These are phyloP conservation scores for Blumeria hordei DNA, from an alignment of 2,329 filamentous ascomycete species.

Conservation along the genomic window DNA sequence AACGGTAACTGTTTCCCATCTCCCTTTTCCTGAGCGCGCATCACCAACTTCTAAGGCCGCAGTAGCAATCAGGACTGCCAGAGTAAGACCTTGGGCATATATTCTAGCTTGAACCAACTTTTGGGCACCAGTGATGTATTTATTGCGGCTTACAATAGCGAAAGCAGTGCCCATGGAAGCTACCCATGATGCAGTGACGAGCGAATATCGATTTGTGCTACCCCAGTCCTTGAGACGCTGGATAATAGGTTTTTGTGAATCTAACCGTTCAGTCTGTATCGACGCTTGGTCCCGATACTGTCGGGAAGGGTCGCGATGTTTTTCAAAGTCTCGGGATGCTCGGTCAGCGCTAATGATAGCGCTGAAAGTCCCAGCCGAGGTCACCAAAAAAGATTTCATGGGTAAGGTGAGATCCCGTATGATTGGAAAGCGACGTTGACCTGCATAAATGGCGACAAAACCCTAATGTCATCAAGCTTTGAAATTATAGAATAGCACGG, in stretches of 20 bases:
- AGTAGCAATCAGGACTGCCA: constrained; percentile 40
- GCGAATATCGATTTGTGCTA: constrained; percentile 40
- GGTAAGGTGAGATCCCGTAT: constrained; percentile 68
- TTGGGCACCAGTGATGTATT: constrained; percentile 35
- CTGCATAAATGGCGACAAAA: constrained; percentile 36
- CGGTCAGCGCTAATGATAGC: constrained; percentile 74
- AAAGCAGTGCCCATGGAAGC: constrained; percentile 39
- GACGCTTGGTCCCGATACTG: constrained; percentile 16
- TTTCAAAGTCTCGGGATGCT: constrained; percentile 47
- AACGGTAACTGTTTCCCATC: constrained; percentile 69
- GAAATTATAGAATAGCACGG: background rate
- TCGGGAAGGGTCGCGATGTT: constrained; percentile 15
- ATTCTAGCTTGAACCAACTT: constrained; percentile 56
- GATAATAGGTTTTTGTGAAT: constrained; percentile 21
- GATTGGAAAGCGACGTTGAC: constrained; percentile 42
- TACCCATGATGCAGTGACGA: constrained; percentile 43
- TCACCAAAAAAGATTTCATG: constrained; percentile 75
- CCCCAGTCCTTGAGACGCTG: constrained; percentile 50
- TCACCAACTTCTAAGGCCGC: constrained; percentile 52
- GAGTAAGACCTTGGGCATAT: constrained; percentile 47
- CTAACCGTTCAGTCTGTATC: constrained; percentile 4
- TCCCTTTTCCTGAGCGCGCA: constrained; percentile 46
- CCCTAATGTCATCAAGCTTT: constrained; percentile 6
- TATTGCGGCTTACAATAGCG: constrained; percentile 36
- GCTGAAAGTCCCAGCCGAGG: constrained; percentile 58